Percentiles rank a stretch among this genome's conserved stretches.
Evolutionary conservation across 768 basidiomycete species (phyloP).

Genomic region (button mushroom (Agaricus bisporus)): DNA sequence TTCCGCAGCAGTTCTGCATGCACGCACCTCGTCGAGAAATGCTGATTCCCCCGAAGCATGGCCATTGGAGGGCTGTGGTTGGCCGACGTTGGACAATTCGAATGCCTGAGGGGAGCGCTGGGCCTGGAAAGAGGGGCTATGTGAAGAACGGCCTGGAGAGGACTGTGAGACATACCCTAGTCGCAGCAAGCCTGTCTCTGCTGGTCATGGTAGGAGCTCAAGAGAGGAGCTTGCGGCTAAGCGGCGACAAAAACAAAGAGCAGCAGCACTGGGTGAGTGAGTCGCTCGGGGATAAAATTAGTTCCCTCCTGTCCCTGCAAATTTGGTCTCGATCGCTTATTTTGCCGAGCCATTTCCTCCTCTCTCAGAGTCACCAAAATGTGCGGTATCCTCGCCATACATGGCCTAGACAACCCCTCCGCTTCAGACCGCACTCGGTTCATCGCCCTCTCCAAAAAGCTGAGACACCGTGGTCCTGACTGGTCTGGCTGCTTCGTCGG

Average conservation of each 20-base stretch:
- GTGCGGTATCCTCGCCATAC: constrained; percentile 91
- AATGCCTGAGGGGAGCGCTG: constrained; percentile 25
- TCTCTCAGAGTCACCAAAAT: constrained; percentile 32
- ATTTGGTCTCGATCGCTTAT: too few species aligned
- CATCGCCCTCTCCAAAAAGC: constrained; percentile 83
- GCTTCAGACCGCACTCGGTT: constrained; percentile 61
- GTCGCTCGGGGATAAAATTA: too few species aligned
- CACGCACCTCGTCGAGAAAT: constrained; percentile 32
- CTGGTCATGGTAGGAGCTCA: not conserved
- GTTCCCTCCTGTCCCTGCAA: too few species aligned
- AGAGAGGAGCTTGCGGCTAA: too few species aligned
- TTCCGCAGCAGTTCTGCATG: not conserved
- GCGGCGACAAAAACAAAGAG: too few species aligned
- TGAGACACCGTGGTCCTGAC: constrained; percentile 94
- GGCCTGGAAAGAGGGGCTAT: constrained; percentile 20
- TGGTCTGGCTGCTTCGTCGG: constrained; percentile 97
- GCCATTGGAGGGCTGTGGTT: constrained; percentile 12
- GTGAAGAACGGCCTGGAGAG: not conserved
- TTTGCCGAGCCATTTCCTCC: too few species aligned
- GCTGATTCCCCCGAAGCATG: constrained; percentile 17
- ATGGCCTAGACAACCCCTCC: constrained; percentile 66
- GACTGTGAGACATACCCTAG: not conserved
- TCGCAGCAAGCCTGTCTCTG: constrained; percentile 7
- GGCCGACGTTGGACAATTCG: constrained; percentile 24
- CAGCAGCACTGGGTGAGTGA: too few species aligned